These are phyloP conservation scores for Adenanthera pavonina DNA, from an alignment of 306 rosid genomes.

Conservation along the genomic window DNA sequence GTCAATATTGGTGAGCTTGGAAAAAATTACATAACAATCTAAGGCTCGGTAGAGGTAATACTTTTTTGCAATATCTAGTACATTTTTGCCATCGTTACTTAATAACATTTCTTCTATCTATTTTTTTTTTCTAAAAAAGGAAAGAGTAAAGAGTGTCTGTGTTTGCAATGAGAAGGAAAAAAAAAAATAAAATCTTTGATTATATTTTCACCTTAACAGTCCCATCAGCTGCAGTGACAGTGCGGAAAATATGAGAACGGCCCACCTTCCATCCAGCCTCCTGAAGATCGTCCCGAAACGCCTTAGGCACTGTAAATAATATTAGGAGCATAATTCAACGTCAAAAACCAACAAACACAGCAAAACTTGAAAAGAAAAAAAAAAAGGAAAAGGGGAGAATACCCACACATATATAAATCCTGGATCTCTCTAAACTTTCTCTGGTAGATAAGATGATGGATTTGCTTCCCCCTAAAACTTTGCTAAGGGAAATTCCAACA, in stretches of 20 bases:
- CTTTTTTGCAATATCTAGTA: neutral
- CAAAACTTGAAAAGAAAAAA: neutral
- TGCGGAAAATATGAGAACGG: constrained; percentile 71
- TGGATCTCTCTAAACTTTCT: constrained; percentile 80
- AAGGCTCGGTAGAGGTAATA: neutral
- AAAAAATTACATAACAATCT: neutral
- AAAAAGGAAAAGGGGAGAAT: neutral
- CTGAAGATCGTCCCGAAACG: constrained; percentile 82
- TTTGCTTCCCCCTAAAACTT: constrained; percentile 87
- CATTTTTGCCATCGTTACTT: neutral
- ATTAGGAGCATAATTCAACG: neutral
- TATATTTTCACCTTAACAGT: constrained; percentile 72
- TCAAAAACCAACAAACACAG: constrained; percentile 15
- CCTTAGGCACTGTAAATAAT: constrained; percentile 70
- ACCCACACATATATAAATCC: constrained; percentile 73
- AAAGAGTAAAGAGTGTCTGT: neutral
- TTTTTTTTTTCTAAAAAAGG: too few species aligned
- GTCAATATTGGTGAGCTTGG: neutral
- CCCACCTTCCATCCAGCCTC: constrained; percentile 97
- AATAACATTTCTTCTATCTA: neutral
- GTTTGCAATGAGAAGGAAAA: neutral
- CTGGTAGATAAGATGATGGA: constrained; percentile 85
- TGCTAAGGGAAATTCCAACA: constrained; percentile 51
- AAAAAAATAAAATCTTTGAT: neutral
- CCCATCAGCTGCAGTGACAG: constrained; percentile 87